Conservation (phyloP, 306 rosid species). For the Parietaria judaica region DNA sequence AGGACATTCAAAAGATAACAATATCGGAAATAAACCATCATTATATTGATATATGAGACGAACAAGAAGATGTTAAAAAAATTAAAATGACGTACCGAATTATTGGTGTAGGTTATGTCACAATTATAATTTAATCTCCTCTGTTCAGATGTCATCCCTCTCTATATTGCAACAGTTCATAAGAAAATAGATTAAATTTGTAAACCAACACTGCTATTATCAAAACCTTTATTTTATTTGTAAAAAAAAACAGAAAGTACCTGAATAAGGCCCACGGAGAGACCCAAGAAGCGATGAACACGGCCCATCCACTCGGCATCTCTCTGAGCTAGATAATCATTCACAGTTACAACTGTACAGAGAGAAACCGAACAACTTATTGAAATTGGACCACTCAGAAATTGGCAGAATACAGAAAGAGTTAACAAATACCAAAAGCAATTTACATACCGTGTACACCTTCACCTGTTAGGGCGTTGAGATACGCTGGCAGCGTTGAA, state of each 20-base stretch:
- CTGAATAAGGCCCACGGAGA: constrained; percentile 94
- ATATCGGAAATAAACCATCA: constrained; percentile 15
- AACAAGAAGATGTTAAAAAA: constrained; percentile 1
- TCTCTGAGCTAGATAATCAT: constrained; percentile 97
- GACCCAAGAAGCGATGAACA: constrained; percentile 91
- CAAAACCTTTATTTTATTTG: no score
- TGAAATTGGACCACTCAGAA: constrained; percentile 1
- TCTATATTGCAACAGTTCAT: constrained; percentile 38
- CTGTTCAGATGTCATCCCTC: constrained; percentile 63
- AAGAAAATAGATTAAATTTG: constrained; percentile 12
- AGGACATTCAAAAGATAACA: constrained; percentile 15
- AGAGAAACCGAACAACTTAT: constrained; percentile 3
- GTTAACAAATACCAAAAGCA: constrained; percentile 5
- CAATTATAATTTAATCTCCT: constrained; percentile 72
- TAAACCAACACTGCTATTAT: no score
- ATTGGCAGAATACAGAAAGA: not conserved
- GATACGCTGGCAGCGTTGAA: constrained; percentile 89
- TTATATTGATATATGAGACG: not conserved
- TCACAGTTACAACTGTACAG: constrained; percentile 79
- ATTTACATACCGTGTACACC: constrained; percentile 72
- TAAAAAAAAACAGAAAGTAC: constrained; percentile 27
- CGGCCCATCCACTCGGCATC: constrained; percentile 99
- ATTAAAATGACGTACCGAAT: constrained; percentile 54
- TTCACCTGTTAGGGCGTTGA: constrained; percentile 83
- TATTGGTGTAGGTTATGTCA: constrained; percentile 89